These are phyloP conservation scores for Elsinoe australis DNA, from an alignment of 2,329 filamentous ascomycete species.

Conservation along the genomic window DNA sequence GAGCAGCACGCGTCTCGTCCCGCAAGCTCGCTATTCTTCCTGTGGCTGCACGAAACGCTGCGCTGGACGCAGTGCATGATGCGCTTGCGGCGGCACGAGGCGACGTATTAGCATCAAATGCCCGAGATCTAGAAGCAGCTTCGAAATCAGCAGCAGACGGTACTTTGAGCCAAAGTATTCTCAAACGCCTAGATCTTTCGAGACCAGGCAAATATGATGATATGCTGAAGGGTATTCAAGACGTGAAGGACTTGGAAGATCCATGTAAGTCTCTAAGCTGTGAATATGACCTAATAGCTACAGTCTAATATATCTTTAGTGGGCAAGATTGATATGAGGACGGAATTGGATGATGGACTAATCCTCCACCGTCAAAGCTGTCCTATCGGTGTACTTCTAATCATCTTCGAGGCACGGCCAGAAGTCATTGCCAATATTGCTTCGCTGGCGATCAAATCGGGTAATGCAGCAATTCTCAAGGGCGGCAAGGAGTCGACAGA, in stretches of 20 bases:
- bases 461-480: constrained; percentile 94
- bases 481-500: constrained; percentile 92
- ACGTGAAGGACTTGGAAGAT: constrained; percentile 76
- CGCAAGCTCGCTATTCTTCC: constrained; percentile 75
- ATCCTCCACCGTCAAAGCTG: constrained; percentile 81
- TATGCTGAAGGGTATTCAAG: constrained; percentile 90
- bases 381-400: constrained; percentile 92
- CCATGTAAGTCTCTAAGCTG: constrained; percentile 63
- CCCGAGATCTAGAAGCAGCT: constrained; percentile 68
- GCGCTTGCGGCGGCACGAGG: constrained; percentile 64
- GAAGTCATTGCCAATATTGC: constrained; percentile 99
- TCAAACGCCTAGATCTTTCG: constrained; percentile 79
- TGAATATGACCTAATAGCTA: constrained; percentile 11
- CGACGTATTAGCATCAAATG: constrained; percentile 79
- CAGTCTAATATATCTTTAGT: constrained; percentile 45
- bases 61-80: constrained; percentile 72
- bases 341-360: constrained; percentile 77
- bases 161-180: constrained; percentile 68
- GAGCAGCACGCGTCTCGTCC: constrained; percentile 71
- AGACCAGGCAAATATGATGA: constrained; percentile 92
- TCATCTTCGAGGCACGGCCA: constrained; percentile 95
- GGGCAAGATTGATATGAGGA: constrained; percentile 75
- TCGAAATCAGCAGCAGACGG: constrained; percentile 66
- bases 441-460: constrained; percentile 90
- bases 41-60: constrained; percentile 68